A percentile compares a stretch with the other conserved stretches of the same genome.
phyloP scores from a whole-genome alignment of 78 protist genomes.

The Tieghemostelium lacteum region DNA sequence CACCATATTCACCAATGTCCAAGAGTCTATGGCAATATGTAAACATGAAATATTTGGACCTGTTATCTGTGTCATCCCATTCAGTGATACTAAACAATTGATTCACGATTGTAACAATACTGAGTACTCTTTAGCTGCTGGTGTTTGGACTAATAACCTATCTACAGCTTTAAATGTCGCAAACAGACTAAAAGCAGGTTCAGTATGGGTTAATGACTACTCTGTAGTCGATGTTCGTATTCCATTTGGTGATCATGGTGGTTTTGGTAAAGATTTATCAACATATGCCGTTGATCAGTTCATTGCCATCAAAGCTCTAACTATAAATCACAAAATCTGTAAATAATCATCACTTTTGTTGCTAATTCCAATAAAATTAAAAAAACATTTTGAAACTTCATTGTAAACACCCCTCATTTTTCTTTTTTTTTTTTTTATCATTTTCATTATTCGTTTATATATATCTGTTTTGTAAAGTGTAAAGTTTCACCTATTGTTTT shows the following conservation, averaged over 20 bases:
- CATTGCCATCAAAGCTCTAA: slow-evolving; percentile 5
- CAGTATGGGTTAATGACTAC: slow-evolving; percentile 33
- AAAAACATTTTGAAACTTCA: no score
- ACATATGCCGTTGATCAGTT: slow-evolving; percentile 18
- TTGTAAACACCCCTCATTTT: no score
- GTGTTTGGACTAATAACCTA: background rate
- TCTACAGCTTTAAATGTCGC: background rate
- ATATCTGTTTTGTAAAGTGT: no score
- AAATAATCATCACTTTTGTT: no score
- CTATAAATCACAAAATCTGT: background rate
- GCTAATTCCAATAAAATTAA: no score
- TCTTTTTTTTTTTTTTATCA: no score
- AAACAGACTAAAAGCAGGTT: background rate
- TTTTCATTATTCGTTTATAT: no score
- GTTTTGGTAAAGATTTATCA: slow-evolving; percentile 39
- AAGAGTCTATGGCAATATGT: background rate
- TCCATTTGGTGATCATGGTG: slow-evolving; percentile 44
- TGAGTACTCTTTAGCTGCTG: background rate
- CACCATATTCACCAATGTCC: background rate
- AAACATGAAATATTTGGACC: slow-evolving; percentile 5
- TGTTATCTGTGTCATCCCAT: background rate
- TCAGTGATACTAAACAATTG: background rate
- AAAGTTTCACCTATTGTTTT: no score
- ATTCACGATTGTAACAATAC: background rate
- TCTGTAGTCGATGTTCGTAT: background rate